Conservation (phyloP, 176 grass and related monocot genomes). For the Typha latifolia region DNA sequence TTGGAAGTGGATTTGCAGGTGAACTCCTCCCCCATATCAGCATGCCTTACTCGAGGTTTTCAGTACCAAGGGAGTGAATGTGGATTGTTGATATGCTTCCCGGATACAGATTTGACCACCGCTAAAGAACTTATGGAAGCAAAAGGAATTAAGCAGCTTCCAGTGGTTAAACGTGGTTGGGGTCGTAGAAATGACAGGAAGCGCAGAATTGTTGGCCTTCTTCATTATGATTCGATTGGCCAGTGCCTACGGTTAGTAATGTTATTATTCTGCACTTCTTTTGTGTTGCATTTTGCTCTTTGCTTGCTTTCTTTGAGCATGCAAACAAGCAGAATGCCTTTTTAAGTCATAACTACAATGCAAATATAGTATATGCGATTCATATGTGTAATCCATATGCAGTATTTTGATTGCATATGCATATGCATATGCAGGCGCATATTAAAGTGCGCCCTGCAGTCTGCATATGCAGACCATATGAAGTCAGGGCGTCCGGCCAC, state of each 20-base stretch:
- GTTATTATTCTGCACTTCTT: constrained; percentile 11
- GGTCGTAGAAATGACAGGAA: constrained; percentile 54
- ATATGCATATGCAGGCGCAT: too few relatives aligned
- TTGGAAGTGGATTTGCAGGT: constrained; percentile 29
- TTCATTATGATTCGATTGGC: constrained; percentile 89
- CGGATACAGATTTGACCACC: constrained; percentile 87
- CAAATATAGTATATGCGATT: too few relatives aligned
- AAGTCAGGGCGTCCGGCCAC: too few relatives aligned
- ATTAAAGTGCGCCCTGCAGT: too few relatives aligned
- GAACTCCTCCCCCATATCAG: constrained; percentile 55
- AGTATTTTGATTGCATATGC: too few relatives aligned
- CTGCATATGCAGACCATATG: too few relatives aligned
- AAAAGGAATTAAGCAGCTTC: constrained; percentile 95
- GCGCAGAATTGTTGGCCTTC: constrained; percentile 70
- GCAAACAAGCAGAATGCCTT: too few relatives aligned
- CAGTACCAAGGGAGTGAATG: constrained; percentile 66
- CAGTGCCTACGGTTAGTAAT: constrained; percentile 61
- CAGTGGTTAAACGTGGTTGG: constrained; percentile 76
- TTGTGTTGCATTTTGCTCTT: constrained; percentile 9
- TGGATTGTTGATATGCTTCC: constrained; percentile 88
- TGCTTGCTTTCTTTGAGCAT: neutral
- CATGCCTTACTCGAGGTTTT: constrained; percentile 78
- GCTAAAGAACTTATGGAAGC: constrained; percentile 97
- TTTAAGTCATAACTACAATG: too few relatives aligned
- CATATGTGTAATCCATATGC: too few relatives aligned